Conservation (phyloP, 2,329 filamentous ascomycete genomes). For the Lachnellula suecica region DNA sequence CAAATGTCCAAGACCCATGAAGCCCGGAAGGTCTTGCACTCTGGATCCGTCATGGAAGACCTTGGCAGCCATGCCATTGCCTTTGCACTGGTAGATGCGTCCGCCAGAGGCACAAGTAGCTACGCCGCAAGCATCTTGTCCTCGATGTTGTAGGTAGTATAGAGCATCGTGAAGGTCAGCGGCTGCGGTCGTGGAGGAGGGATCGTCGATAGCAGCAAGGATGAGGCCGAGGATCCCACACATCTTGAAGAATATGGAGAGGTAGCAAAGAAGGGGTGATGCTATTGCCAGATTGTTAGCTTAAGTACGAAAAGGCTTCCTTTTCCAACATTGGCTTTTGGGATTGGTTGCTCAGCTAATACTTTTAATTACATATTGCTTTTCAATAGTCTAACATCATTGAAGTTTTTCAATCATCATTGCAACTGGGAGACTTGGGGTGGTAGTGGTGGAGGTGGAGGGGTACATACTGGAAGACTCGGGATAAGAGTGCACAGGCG, state of each 20-base stretch:
- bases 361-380: no score
- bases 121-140: slow-evolving; percentile 88
- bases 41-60: slow-evolving; percentile 81
- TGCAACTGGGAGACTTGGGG: slow-evolving; percentile 8
- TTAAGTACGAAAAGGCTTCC: slow-evolving; percentile 1
- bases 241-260: slow-evolving; percentile 40
- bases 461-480: no score
- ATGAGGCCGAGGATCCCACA: slow-evolving; percentile 63
- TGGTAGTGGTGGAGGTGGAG: no score
- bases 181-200: slow-evolving; percentile 50
- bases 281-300: slow-evolving; percentile 10
- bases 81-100: slow-evolving; percentile 85
- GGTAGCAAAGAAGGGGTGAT: not conserved
- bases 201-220: slow-evolving; percentile 52
- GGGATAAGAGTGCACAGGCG: no score
- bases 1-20: slow-evolving; percentile 83
- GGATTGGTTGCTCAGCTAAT: slow-evolving; percentile 20
- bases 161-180: slow-evolving; percentile 69
- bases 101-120: slow-evolving; percentile 73
- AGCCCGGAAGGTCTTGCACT: slow-evolving; percentile 74
- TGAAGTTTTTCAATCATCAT: slow-evolving; percentile 26
- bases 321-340: not conserved
- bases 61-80: slow-evolving; percentile 81
- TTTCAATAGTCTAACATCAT: slow-evolving; percentile 33
- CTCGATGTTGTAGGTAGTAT: slow-evolving; percentile 71